Percentiles rank a stretch among this genome's conserved stretches.
Conservation (phyloP, 768 basidiomycete genomes). For the Xerocomellus dryophilus region DNA sequence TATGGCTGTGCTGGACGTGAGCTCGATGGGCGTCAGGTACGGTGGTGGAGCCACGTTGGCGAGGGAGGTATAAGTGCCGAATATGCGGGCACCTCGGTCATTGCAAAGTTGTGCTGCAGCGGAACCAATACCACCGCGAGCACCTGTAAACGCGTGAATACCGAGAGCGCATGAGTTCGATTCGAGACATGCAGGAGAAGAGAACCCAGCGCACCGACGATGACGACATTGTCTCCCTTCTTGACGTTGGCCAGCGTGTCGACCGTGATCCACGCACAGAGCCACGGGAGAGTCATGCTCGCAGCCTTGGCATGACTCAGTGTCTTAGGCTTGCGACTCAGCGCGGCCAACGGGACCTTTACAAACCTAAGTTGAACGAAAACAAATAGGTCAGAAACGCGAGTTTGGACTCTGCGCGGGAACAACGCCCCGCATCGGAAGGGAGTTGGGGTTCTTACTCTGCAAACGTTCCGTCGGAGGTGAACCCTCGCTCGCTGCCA, state of each 20-base stretch:
- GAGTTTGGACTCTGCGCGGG: neutral
- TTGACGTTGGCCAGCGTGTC: constrained; percentile 34
- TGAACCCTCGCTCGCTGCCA: constrained; percentile 32
- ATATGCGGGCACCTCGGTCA: constrained; percentile 31
- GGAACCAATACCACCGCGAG: constrained; percentile 35
- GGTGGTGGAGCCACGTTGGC: constrained; percentile 22
- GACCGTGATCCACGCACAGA: constrained; percentile 38
- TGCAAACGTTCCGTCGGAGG: constrained; percentile 33
- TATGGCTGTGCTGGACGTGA: constrained; percentile 30
- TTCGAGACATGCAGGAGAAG: neutral
- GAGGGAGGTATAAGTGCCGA: constrained; percentile 35
- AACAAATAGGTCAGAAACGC: neutral
- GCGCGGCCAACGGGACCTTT: constrained; percentile 26
- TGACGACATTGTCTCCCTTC: constrained; percentile 32
- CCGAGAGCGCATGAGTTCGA: neutral
- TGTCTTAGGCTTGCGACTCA: constrained; percentile 31
- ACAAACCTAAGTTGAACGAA: constrained; percentile 20
- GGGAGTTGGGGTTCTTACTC: constrained; percentile 21
- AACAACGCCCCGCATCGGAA: neutral
- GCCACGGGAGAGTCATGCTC: constrained; percentile 35
- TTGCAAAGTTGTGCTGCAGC: constrained; percentile 34
- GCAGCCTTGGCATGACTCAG: constrained; percentile 27
- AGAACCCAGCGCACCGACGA: constrained; percentile 22
- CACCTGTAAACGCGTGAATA: constrained; percentile 18
- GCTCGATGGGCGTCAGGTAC: constrained; percentile 32